Conservation (phyloP, 257 asterid genomes). For the Nicotiana knightiana region DNA sequence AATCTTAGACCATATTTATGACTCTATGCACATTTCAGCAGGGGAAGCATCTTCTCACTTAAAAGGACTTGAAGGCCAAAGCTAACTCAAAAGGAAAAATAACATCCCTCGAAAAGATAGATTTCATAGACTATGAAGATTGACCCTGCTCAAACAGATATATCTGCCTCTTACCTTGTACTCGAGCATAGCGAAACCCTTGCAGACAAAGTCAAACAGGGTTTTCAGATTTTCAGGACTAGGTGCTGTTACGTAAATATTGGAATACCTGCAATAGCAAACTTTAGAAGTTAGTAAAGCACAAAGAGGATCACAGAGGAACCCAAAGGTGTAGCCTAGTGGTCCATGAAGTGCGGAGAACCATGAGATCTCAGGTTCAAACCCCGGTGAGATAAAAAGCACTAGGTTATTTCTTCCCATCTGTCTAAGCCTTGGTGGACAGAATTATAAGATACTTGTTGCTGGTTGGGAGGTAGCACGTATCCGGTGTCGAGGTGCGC, state of each 20-base stretch:
- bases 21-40: background rate
- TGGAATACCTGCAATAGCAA: constrained; percentile 53
- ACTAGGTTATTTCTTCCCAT: background rate
- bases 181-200: constrained; percentile 72
- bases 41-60: background rate
- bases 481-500: background rate
- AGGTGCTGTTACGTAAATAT: constrained; percentile 85
- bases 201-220: constrained; percentile 79
- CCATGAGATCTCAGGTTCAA: background rate
- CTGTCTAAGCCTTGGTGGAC: background rate
- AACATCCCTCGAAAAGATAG: background rate
- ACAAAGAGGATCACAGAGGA: background rate
- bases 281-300: background rate
- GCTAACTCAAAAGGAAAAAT: background rate
- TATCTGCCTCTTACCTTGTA: constrained; percentile 48
- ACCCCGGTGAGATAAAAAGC: background rate
- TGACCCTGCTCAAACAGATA: background rate
- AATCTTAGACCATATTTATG: background rate
- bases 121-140: background rate
- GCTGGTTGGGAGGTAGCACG: background rate
- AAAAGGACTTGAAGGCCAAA: background rate
- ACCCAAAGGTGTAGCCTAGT: background rate
- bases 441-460: background rate
- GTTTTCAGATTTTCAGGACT: constrained; percentile 84
- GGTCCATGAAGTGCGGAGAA: background rate